Percentiles rank a stretch among this genome's conserved stretches.
Conservation (phyloP, 768 basidiomycete genomes). For the Russula vinacea region DNA sequence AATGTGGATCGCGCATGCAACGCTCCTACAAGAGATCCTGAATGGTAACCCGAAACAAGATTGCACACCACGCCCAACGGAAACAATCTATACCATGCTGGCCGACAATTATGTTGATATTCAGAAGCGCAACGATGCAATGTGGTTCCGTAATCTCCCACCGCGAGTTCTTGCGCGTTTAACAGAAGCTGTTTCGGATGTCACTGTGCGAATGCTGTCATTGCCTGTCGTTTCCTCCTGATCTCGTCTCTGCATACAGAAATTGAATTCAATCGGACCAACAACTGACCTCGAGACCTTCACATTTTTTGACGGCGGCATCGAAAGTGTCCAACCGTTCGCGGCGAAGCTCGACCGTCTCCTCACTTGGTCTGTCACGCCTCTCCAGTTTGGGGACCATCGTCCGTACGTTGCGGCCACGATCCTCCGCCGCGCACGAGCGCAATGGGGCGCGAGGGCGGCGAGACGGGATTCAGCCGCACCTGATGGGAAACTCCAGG, state of each 20-base stretch:
- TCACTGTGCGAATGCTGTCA: constrained; percentile 39
- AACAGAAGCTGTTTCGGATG: constrained; percentile 57
- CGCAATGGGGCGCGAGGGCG: constrained; percentile 59
- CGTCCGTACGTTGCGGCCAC: constrained; percentile 72
- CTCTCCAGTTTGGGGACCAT: constrained; percentile 79
- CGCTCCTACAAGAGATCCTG: constrained; percentile 48
- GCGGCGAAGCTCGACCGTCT: constrained; percentile 69
- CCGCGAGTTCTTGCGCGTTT: constrained; percentile 57
- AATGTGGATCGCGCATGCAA: constrained; percentile 56
- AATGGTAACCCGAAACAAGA: constrained; percentile 40
- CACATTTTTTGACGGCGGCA: constrained; percentile 53
- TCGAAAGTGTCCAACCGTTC: constrained; percentile 40
- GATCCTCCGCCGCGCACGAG: constrained; percentile 61
- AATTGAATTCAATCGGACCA: constrained; percentile 72
- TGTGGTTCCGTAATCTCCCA: constrained; percentile 68
- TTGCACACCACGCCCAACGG: constrained; percentile 27
- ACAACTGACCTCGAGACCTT: constrained; percentile 58
- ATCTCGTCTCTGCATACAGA: constrained; percentile 39
- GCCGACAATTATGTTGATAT: constrained; percentile 65
- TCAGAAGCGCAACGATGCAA: constrained; percentile 73
- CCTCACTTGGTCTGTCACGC: constrained; percentile 77
- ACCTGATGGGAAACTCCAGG: constrained; percentile 65
- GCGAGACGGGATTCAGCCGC: constrained; percentile 57
- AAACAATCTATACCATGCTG: constrained; percentile 46
- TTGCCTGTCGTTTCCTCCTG: not conserved